Evolutionary conservation across 208 protist species (phyloP).

Genomic region (Acanthamoeba quina): DNA sequence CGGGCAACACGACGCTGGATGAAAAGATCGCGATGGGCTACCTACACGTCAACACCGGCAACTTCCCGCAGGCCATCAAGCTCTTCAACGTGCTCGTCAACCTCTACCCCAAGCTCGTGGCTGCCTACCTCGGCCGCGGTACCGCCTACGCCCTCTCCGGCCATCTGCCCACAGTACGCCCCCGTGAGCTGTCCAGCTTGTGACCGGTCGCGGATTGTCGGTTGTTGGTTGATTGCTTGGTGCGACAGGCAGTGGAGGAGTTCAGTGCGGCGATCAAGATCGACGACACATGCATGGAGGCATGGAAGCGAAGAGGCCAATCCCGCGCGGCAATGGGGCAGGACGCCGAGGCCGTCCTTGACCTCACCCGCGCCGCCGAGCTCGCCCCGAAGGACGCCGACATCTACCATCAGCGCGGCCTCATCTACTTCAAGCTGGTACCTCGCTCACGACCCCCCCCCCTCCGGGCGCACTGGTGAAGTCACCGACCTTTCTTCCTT

Average conservation of each 20-base stretch:
- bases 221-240: not conserved
- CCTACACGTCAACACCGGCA: slow-evolving; percentile 70
- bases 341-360: slow-evolving; percentile 40
- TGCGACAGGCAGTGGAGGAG: slow-evolving; percentile 32
- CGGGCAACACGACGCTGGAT: slow-evolving; percentile 17
- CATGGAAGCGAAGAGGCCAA: slow-evolving; percentile 71
- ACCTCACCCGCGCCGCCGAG: slow-evolving; percentile 47
- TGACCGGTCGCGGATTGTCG: not conserved
- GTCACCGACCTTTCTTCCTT: too few relatives aligned
- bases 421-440: slow-evolving; percentile 80
- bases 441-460: too few relatives aligned
- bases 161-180: not conserved
- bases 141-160: slow-evolving; percentile 61
- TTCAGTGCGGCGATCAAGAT: slow-evolving; percentile 46
- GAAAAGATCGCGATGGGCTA: slow-evolving; percentile 74
- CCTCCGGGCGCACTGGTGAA: too few relatives aligned
- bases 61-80: slow-evolving; percentile 38
- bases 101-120: slow-evolving; percentile 54
- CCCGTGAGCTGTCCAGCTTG: not conserved
- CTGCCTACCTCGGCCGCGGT: slow-evolving; percentile 65
- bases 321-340: slow-evolving; percentile 36
- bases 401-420: slow-evolving; percentile 79
- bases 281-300: slow-evolving; percentile 55
- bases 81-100: slow-evolving; percentile 59
- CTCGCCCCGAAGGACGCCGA: slow-evolving; percentile 69